These are phyloP conservation scores for Aspergillus pseudonomiae DNA, from an alignment of 2,329 filamentous ascomycete genomes.

Conservation along the genomic window DNA sequence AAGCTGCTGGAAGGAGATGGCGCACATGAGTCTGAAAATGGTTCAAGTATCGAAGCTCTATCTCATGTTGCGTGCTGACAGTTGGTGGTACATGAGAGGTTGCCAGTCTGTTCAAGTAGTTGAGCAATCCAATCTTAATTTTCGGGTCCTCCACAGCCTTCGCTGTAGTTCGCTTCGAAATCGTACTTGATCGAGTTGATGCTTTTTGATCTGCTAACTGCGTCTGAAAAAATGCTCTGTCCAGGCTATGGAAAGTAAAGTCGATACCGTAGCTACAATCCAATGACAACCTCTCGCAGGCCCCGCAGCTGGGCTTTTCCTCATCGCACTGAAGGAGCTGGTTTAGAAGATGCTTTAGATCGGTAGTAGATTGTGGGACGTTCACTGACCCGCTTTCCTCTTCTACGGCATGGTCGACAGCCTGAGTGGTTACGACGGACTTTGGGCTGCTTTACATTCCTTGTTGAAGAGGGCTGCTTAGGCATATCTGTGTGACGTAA, in stretches of 20 bases:
- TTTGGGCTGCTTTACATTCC: not conserved
- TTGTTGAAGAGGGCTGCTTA: not conserved
- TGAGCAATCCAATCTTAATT: not conserved
- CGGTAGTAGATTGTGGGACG: too few species aligned
- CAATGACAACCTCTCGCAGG: constrained; percentile 16
- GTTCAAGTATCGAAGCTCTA: constrained; percentile 10
- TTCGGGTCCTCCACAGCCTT: not conserved
- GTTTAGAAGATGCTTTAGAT: not conserved
- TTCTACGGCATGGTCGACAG: constrained; percentile 16
- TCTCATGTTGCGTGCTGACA: not conserved
- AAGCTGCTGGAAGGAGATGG: constrained; percentile 10
- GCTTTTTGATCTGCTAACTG: not conserved
- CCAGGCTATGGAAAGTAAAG: constrained; percentile 13
- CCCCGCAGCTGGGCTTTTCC: constrained; percentile 14
- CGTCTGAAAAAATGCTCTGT: not conserved
- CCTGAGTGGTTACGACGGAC: constrained; percentile 16
- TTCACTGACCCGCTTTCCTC: constrained; percentile 18
- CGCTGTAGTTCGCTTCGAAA: not conserved
- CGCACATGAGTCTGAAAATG: constrained; percentile 16
- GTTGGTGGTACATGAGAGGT: not conserved
- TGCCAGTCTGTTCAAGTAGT: not conserved
- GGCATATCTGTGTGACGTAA: not conserved
- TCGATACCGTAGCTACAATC: constrained; percentile 19
- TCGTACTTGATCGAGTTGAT: not conserved
- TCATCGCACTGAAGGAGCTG: constrained; percentile 20